Base-by-base conservation (phyloP, 2,329 filamentous ascomycete species). In the Ophiobolus disseminans region DNA sequence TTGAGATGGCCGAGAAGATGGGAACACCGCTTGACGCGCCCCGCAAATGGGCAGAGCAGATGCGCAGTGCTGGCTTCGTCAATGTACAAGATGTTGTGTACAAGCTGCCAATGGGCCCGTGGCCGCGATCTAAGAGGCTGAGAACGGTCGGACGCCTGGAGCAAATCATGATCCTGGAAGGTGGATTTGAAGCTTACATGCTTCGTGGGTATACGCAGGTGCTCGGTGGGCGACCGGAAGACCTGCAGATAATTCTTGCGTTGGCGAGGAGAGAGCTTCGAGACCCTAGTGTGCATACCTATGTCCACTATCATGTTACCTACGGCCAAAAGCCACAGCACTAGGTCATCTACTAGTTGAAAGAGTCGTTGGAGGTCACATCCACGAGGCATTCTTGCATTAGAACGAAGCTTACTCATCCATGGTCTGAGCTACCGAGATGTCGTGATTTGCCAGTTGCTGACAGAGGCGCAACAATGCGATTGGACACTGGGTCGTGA, bases 91-190 rank as follows among this genome's bases (percentile, higher is more conserved):
- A 71, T 40, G 40, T 41, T 3, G 56, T 64, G 43, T 70, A 65
- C 36, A 70, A 69, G 32, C 56, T 68, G 1, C 68, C 68, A 0
- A 60, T 68, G 0, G 61, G 64, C 31, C 51, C 52, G 3, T 73
- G 69, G 69, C 56, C 58, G 1, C 44, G 59, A 66, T 52, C 49
- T 5, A 64, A 64, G 45, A 31, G 60, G 13, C 38, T 64, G 8
- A 35, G 55, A 3, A 62, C 52, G 1, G 49, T 64, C 1, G 59
- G 61, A 0, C 48, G 45, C 23, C 45, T 62, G 6, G 59, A 64
- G 45, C 57, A 58, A 45, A 52, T 59, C 10, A 62, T 61, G 57
- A 62, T 64, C n/a, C 21, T 57, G 2, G 57, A 64, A 22, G 57
- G 59, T 3, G 61, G 59, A 1, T 62, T 64, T 20, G 59, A 64